Percentiles rank a stretch among this genome's conserved stretches.
Conservation (phyloP, 805 yeast genomes). For the Kuraishia floccosa region DNA sequence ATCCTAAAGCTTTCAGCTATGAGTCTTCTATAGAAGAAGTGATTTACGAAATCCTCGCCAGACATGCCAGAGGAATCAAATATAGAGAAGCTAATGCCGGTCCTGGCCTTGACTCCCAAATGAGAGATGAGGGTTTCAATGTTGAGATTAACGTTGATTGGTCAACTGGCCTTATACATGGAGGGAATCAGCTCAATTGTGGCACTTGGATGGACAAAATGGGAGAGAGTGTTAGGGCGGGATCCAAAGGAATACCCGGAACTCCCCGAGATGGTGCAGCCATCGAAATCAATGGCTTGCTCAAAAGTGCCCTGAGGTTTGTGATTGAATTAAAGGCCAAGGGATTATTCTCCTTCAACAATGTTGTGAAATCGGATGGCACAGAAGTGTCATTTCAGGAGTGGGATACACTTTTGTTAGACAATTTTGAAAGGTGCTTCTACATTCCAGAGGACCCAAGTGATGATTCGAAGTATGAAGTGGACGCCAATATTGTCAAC, state of each 20-base stretch:
- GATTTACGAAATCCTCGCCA: slow-evolving; percentile 67
- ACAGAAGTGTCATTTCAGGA: slow-evolving; percentile 38
- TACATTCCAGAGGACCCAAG: slow-evolving; percentile 58
- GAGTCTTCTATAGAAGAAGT: slow-evolving; percentile 64
- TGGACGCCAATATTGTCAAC: slow-evolving; percentile 59
- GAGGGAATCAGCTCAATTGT: slow-evolving; percentile 88
- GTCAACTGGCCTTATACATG: slow-evolving; percentile 78
- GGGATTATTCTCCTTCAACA: slow-evolving; percentile 45
- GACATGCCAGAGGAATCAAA: slow-evolving; percentile 83
- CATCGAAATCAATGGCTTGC: slow-evolving; percentile 78
- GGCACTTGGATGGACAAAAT: slow-evolving; percentile 99
- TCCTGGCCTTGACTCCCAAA: slow-evolving; percentile 74
- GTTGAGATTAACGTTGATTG: slow-evolving; percentile 76
- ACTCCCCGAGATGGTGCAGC: slow-evolving; percentile 98
- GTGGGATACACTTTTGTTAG: slow-evolving; percentile 65
- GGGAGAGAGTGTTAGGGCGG: slow-evolving; percentile 88
- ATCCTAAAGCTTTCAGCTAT: slow-evolving; percentile 65
- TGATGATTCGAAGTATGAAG: slow-evolving; percentile 49
- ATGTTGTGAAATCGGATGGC: slow-evolving; percentile 53
- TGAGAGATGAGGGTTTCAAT: slow-evolving; percentile 88
- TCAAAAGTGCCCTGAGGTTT: slow-evolving; percentile 79
- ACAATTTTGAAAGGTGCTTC: slow-evolving; percentile 69
- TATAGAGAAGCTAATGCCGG: slow-evolving; percentile 97
- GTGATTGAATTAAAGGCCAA: slow-evolving; percentile 44
- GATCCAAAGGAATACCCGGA: slow-evolving; percentile 87